phyloP scores from a whole-genome alignment of 345 rosid species.

The Microcos paniculata region DNA sequence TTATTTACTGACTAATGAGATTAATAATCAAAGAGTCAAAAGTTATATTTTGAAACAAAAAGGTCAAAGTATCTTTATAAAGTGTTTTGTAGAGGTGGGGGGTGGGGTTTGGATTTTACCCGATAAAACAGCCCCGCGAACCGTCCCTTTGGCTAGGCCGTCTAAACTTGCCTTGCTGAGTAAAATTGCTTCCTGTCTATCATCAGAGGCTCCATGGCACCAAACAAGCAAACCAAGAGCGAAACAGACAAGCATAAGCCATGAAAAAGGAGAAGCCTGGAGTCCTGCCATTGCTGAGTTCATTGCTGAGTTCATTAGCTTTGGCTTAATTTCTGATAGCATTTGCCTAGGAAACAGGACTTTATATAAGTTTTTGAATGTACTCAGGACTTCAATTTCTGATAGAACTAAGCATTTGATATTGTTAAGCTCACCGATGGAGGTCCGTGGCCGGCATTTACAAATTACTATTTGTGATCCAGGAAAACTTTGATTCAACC shows the following conservation, averaged over 20 bases:
- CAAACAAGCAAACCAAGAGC: background rate
- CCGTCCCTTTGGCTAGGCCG: constrained; percentile 28
- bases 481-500: background rate
- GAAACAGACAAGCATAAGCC: constrained; percentile 18
- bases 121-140: constrained; percentile 35
- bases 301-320: background rate
- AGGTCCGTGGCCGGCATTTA: background rate
- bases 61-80: no score
- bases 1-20: no score
- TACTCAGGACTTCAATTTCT: background rate
- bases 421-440: constrained; percentile 8
- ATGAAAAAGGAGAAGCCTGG: background rate
- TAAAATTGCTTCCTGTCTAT: constrained; percentile 20
- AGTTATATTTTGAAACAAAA: no score
- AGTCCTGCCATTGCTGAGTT: constrained; percentile 7
- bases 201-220: constrained; percentile 19
- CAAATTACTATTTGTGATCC: background rate
- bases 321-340: background rate
- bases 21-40: no score
- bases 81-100: no score
- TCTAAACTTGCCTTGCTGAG: constrained; percentile 17
- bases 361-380: background rate
- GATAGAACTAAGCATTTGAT: background rate
- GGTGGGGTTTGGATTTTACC: no score
- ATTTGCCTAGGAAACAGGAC: background rate